Evolutionary conservation across 2,329 filamentous ascomycete genomes (phyloP), one percentile per base, ranked within the genome.

Genomic region (Colletotrichum musicola): DNA sequence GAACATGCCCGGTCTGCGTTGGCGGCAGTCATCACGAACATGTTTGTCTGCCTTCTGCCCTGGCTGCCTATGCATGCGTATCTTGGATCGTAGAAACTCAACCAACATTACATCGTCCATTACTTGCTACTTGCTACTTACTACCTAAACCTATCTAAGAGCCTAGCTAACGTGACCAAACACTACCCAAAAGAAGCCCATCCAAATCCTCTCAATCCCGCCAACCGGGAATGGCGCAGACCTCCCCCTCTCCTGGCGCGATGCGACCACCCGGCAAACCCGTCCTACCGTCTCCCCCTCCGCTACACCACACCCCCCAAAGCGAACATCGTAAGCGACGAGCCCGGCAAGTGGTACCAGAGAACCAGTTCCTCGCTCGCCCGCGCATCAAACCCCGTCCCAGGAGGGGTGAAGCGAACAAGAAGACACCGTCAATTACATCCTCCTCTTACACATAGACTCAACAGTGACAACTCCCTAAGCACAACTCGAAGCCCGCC

Each of bases 401-500:
- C 2, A 22, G 4, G 4, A 2, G 4, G 27, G 7, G 27, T 30
- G 27, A 30, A 30, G 27, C 27, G 9, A 7, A 30, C 27, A 30
- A 30, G 27, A 30, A 30, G 27, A 9, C 6, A 30, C 5, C 27
- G 27, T 16, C 61, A 20, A 42, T 30, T 30, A 44, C 38, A 16
- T 7, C 35, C 16, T 42, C 30, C 16, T 38, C 30, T 9, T 30
- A 6, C 51, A 42, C 13, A 16, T 16, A 14, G 9, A 13, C 25
- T 12, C 22, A 5, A 47, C 9, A n/a, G 44, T 16, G 9, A 6
- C 16, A 47, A 9, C 7, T 4, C 18, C n/a, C 30, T 44, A 68
- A 27, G 65, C 49, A 18, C 62, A 64, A 16, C 62, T 65, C 18
- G 65, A 68, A 12, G 65, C 65, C 55, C 65, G 62, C 30, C 65